Base-by-base conservation (phyloP, 805 yeast species). In the Wickerhamiella cacticola region DNA sequence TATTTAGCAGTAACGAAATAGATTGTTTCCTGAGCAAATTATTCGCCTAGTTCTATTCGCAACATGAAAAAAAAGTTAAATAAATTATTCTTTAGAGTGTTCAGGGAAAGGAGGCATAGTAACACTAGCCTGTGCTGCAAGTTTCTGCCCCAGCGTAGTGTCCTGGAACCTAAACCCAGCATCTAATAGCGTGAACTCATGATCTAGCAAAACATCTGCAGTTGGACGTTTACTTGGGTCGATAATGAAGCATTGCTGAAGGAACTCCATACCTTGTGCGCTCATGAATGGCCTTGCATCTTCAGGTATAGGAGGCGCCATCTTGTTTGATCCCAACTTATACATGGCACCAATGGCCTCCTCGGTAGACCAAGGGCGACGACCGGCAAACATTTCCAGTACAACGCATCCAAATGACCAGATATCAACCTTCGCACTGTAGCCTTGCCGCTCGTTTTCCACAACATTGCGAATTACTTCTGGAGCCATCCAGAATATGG, bases 401-500 rank as follows among this genome's bases (percentile, higher is more conserved):
- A 92, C 94, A 40, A 92, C 96, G 68, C 99, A 92, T 1, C 99
- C 99, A 21, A 89, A 64, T 0, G 97, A 88, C 99, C 99, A 92
- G 34, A 92, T 88, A 64, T 92, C 99, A 21, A 92, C 87, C 65
- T 92, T 92, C 18, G 98, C 98, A 68, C 94, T 85, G 62, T 92
- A 92, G 0, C 98, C 98, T 61, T 82, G 92, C 54, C 79, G 79
- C 55, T 74, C 74, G 55, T 77, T 76, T 53, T 78, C 80, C 2
- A 76, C 79, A 18, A 78, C 78, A 50, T 85, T 86, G 61, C 87
- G 89, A 45, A 92, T 87, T 54, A 94, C 95, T 61, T 92, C 99
- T 0, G 99, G 99, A 1, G 99, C 99, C 98, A 92, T 92, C 98
- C 98, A 92, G 63, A 88, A 92, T 1, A 94, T 86, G 0, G 98